Evolutionary conservation across 148 eudicot genomes (phyloP), one percentile per base, ranked within the genome.

Genomic region (Nepenthes mirabilis): DNA sequence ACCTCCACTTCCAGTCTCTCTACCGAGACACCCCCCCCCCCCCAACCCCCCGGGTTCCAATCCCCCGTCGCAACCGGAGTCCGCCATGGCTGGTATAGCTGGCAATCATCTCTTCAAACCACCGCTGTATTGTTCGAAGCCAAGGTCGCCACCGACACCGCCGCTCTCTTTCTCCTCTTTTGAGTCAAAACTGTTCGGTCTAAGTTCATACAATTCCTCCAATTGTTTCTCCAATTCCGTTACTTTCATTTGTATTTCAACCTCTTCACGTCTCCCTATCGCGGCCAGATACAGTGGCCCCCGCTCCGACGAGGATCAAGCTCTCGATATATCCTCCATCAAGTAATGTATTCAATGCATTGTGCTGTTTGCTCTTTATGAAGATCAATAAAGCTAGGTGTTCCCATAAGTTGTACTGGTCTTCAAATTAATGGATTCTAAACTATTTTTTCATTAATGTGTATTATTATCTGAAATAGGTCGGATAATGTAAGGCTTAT

Each of bases 401-500:
- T 23, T 23, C 23, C 23, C 23, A 23, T 23, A 23, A 11, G 7
- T 45, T 9, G 40, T 3, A 5, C 50, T 6, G 51, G 2, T 6
- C 23, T 8, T 49, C 36, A 6, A 47, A 33, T 45, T 47, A 53
- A n/a, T 32, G 2, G 33, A 9, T 50, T 51, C 4, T 13, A 35
- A 13, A 32, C 6, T 68, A 11, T 49, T 11, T 2, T 43, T 57
- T 45, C 49, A 50, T 14, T 58, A 59, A 36, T 67, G 67, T 64
- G 43, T 33, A 71, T 51, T 62, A 61, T 35, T 56, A 36, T 64
- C 58, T 66, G 59, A 33, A 57, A 43, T 72, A 88, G 96, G 91
- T 82, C 91, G 36, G 77, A 73, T 72, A 79, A 77, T 43, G 88
- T 85, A 34, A 80, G 96, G 79, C 72, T 88, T 2, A 85, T 88